Conservation (phyloP, 345 rosid species). For the Camelina neglecta region DNA sequence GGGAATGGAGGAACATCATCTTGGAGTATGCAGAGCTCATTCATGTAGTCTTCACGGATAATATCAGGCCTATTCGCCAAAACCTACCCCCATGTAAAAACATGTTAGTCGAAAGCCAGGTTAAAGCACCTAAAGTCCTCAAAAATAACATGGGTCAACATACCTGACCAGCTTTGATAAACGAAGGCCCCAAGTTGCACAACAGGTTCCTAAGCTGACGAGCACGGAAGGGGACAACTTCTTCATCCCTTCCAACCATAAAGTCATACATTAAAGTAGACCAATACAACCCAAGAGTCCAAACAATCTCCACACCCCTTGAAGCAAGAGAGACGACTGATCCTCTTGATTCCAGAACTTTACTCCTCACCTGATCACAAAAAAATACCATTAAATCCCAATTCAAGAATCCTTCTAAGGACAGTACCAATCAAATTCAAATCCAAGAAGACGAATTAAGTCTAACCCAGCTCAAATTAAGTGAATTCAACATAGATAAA, state of each 20-base stretch:
- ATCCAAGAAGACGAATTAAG: neutral
- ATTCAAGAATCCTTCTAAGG: slow-evolving; percentile 6
- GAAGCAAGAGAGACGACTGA: slow-evolving; percentile 61
- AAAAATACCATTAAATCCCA: slow-evolving; percentile 32
- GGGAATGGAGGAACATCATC: slow-evolving; percentile 97
- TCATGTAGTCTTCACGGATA: slow-evolving; percentile 96
- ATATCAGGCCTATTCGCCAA: slow-evolving; percentile 97
- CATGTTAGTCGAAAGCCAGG: slow-evolving; percentile 9
- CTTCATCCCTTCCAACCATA: slow-evolving; percentile 87
- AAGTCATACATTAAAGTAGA: slow-evolving; percentile 81
- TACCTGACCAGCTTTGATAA: slow-evolving; percentile 98
- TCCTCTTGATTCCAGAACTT: slow-evolving; percentile 83
- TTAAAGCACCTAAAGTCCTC: neutral
- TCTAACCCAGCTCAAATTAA: slow-evolving; percentile 2
- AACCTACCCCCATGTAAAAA: slow-evolving; percentile 53
- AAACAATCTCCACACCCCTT: slow-evolving; percentile 90
- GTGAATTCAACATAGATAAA: neutral
- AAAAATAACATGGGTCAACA: slow-evolving; percentile 16
- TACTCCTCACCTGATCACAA: slow-evolving; percentile 68
- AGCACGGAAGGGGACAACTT: slow-evolving; percentile 90
- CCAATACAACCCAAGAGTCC: slow-evolving; percentile 93
- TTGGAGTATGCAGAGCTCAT: slow-evolving; percentile 95
- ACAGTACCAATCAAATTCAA: slow-evolving; percentile 23
- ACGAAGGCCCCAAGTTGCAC: slow-evolving; percentile 96
- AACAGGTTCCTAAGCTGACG: slow-evolving; percentile 90